Evolutionary conservation across 75 land plant genomes (phyloP).

Genomic region (Pinus taeda): DNA sequence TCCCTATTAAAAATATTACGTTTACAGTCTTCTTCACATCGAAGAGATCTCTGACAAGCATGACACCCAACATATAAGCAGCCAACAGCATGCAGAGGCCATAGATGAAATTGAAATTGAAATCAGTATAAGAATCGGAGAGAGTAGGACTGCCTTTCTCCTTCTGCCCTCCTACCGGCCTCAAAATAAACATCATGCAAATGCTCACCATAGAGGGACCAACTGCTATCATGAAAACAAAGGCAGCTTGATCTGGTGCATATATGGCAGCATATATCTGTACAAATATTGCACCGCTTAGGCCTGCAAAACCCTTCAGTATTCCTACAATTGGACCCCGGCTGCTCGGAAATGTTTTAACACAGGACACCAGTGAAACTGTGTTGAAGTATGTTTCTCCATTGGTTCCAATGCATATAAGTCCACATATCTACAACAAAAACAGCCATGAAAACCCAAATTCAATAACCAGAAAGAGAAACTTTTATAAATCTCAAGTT

Average conservation of each 20-base stretch:
- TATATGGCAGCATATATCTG: slow-evolving; percentile 68
- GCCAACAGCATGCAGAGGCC: slow-evolving; percentile 65
- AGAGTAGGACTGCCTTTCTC: slow-evolving; percentile 23
- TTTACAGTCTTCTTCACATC: slow-evolving; percentile 35
- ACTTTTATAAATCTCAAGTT: too few relatives aligned
- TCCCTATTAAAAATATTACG: slow-evolving; percentile 32
- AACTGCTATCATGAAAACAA: slow-evolving; percentile 92
- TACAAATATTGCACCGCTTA: slow-evolving; percentile 86
- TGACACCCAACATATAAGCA: slow-evolving; percentile 82
- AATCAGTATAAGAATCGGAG: not conserved
- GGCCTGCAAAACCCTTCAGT: slow-evolving; percentile 93
- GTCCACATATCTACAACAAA: slow-evolving; percentile 72
- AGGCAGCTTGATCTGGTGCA: slow-evolving; percentile 73
- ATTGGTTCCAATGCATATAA: slow-evolving; percentile 85
- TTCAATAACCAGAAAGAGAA: too few relatives aligned
- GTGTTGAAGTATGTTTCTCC: slow-evolving; percentile 98
- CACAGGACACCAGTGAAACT: slow-evolving; percentile 81
- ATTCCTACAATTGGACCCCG: slow-evolving; percentile 93
- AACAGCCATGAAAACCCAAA: not conserved
- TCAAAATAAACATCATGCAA: slow-evolving; percentile 68
- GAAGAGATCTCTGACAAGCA: slow-evolving; percentile 69
- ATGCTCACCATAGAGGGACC: slow-evolving; percentile 77
- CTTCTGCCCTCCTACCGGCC: slow-evolving; percentile 67
- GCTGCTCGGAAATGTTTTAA: slow-evolving; percentile 85
- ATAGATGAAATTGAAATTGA: slow-evolving; percentile 63